Conservation (phyloP, 225 moss, liverwort and hornwort species). For the Physcomitrium patens region DNA sequence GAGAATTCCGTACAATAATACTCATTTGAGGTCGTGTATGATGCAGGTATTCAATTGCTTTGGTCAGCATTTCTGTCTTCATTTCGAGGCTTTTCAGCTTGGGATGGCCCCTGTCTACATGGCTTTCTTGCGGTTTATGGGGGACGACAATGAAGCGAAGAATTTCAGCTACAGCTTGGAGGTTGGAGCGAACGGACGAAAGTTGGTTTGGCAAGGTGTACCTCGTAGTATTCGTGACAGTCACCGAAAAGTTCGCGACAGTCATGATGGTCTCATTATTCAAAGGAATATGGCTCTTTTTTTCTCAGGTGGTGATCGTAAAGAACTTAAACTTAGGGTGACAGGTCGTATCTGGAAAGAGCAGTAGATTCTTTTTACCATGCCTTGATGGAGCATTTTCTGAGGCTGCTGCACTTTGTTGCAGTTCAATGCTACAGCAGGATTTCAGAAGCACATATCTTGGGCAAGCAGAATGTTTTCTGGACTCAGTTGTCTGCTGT, state of each 20-base stretch:
- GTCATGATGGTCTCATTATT: constrained; percentile 97
- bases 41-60: constrained; percentile 98
- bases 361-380: constrained; percentile 49
- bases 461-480: constrained; percentile 13
- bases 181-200: constrained; percentile 97
- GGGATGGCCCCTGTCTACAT: constrained; percentile 99
- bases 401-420: constrained; percentile 29
- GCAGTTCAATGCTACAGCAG: constrained; percentile 38
- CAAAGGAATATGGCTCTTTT: constrained; percentile 99
- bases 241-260: constrained; percentile 98
- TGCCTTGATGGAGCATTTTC: constrained; percentile 28
- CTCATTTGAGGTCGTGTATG: background rate
- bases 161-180: constrained; percentile 99
- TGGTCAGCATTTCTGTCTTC: constrained; percentile 98
- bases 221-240: constrained; percentile 99
- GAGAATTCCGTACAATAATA: background rate
- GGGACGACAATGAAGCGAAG: constrained; percentile 98
- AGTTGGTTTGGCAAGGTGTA: constrained; percentile 96
- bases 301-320: constrained; percentile 97
- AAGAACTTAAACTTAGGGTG: constrained; percentile 95
- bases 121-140: constrained; percentile 98
- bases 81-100: constrained; percentile 98
- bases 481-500: constrained; percentile 30
- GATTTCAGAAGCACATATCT: constrained; percentile 11
- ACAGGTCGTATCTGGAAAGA: constrained; percentile 99